phyloP scores from a whole-genome alignment of 805 yeast genomes.

The Kluyveromyces wickerhamii region DNA sequence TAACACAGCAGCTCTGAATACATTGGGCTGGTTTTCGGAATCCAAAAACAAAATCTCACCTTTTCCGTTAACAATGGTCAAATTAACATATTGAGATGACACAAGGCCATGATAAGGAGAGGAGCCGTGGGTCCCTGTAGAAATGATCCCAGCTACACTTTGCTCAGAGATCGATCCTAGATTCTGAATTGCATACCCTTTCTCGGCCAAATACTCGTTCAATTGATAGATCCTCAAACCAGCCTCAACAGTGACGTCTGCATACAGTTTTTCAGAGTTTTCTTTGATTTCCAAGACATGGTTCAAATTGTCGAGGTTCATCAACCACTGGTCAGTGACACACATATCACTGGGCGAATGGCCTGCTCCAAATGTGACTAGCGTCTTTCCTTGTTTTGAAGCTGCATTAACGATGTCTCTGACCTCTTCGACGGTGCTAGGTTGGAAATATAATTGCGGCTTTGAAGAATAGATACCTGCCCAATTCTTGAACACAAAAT shows the following conservation, averaged over 20 bases:
- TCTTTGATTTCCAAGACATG: constrained; percentile 42
- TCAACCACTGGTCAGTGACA: constrained; percentile 80
- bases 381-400: constrained; percentile 45
- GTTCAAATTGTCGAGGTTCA: constrained; percentile 73
- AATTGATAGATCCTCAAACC: constrained; percentile 75
- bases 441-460: constrained; percentile 78
- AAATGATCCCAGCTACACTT: constrained; percentile 88
- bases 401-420: constrained; percentile 61
- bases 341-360: constrained; percentile 93
- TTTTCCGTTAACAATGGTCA: constrained; percentile 64
- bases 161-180: constrained; percentile 92
- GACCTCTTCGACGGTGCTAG: constrained; percentile 61
- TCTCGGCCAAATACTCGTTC: constrained; percentile 53
- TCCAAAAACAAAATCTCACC: constrained; percentile 55
- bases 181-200: constrained; percentile 77
- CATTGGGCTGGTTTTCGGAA: constrained; percentile 48
- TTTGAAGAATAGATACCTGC: constrained; percentile 77
- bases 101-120: constrained; percentile 88
- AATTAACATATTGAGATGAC: constrained; percentile 75
- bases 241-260: constrained; percentile 92
- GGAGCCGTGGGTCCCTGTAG: constrained; percentile 96
- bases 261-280: constrained; percentile 53
- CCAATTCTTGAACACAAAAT: constrained; percentile 50
- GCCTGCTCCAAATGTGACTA: constrained; percentile 85
- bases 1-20: constrained; percentile 75